Conservation (phyloP, 257 asterid species). For the Penstemon newberryi region DNA sequence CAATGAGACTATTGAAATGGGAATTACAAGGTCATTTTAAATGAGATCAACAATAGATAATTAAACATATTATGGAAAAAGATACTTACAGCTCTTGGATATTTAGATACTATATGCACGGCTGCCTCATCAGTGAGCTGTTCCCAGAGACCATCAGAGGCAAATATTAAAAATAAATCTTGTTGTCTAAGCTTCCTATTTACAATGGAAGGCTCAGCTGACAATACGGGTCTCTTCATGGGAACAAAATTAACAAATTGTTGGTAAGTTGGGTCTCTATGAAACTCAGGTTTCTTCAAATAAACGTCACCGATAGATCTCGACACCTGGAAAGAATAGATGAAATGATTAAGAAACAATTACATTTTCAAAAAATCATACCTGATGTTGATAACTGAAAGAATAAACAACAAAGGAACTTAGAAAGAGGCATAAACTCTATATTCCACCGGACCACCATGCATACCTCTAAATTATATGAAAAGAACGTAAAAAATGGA, state of each 20-base stretch:
- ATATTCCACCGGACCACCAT: constrained; percentile 30
- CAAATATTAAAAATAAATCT: constrained; percentile 83
- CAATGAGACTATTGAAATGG: too few species aligned
- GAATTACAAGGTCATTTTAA: neutral
- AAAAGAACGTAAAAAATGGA: constrained; percentile 38
- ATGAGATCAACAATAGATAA: neutral
- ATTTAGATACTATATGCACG: constrained; percentile 69
- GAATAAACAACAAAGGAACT: constrained; percentile 9
- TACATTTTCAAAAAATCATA: constrained; percentile 13
- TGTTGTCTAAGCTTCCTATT: constrained; percentile 73
- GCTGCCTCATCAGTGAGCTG: constrained; percentile 81
- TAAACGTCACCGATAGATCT: constrained; percentile 94
- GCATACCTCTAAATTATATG: constrained; percentile 45
- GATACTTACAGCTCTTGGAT: constrained; percentile 81
- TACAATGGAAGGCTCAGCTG: constrained; percentile 89
- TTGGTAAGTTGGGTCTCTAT: constrained; percentile 71
- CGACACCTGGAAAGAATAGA: constrained; percentile 64
- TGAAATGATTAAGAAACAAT: constrained; percentile 8
- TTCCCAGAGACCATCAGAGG: constrained; percentile 99
- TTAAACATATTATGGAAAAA: neutral
- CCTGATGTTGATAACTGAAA: neutral
- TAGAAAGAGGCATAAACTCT: constrained; percentile 9
- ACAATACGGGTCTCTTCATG: constrained; percentile 69
- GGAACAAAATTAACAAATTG: constrained; percentile 62
- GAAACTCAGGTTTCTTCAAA: constrained; percentile 85